Evolutionary conservation across 139 green algal species (phyloP), one percentile per base, ranked within the genome.

Genomic region (Dunaliella primolecta): DNA sequence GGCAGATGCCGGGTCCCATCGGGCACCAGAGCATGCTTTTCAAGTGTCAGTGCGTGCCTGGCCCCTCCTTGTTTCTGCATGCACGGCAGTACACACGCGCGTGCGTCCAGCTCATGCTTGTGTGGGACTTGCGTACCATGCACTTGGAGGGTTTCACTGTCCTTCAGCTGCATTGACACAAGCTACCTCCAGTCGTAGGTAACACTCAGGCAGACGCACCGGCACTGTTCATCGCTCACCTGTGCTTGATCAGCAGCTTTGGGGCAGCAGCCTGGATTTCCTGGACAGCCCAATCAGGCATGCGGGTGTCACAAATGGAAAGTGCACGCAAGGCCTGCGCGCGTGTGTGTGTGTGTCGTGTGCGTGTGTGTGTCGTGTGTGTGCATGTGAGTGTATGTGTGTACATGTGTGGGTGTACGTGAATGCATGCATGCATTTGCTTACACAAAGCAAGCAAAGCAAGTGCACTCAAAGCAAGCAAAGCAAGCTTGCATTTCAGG

Each of bases 231-330:
- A 35, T 32, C 2, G 30, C 35, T 34, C 34, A 81, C 77, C 77
- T 78, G 70, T 84, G 38, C 32, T 87, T 87, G 36, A 87, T 25
- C 31, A 84, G 33, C 11, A 87, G 79, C 57, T 84, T 27, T n/a
- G 84, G 78, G 24, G 71, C 30, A 0, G 70, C 64, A 0, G 71
- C 74, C 3, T 46, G 55, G 25, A 88, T 72, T 1, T 36, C 31
- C 32, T 57, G 80, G 64, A 88, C 80, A 2, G 34, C 55, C 15
- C 38, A 36, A 11, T 85, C 85, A 31, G 55, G 32, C 27, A 88
- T 72, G 30, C 85, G 81, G 20, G 81, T 83, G 80, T 74, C 55
- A 35, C 55, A 75, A 37, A 88, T 75, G 23, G 81, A 57, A 33
- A 88, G 80, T 2, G 27, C 37, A n/a, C n/a, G 55, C 75, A 88